Percentiles rank a stretch among this genome's conserved stretches.
Conservation (phyloP, 805 yeast species). For the Kodamaea kaohsiungensis region DNA sequence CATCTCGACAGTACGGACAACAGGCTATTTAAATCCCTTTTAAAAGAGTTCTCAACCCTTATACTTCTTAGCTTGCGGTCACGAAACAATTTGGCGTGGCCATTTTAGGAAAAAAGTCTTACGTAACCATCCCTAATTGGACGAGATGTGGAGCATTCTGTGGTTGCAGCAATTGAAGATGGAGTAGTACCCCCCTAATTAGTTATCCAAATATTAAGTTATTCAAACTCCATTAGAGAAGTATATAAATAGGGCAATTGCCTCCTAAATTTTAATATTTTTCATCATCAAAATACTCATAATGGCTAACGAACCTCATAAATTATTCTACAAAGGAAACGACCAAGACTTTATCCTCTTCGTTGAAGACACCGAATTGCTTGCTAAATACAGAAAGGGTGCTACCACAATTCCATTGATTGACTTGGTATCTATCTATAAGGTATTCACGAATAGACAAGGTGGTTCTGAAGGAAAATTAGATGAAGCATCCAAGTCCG, state of each 20-base stretch:
- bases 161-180: neutral
- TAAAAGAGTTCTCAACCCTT: neutral
- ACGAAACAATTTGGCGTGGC: neutral
- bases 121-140: neutral
- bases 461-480: constrained; percentile 75
- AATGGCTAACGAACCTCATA: constrained; percentile 30
- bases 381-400: constrained; percentile 49
- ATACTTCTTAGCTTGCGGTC: neutral
- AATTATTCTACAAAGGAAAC: constrained; percentile 65
- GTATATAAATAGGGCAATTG: neutral
- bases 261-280: neutral
- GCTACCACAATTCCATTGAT: constrained; percentile 58
- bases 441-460: constrained; percentile 59
- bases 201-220: neutral
- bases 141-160: neutral
- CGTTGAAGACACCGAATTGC: constrained; percentile 53
- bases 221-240: neutral
- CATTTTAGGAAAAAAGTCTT: neutral
- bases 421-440: constrained; percentile 62
- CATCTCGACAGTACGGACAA: neutral
- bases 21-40: neutral
- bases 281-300: neutral
- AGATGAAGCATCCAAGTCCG: constrained; percentile 69
- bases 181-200: neutral
- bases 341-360: constrained; percentile 66